Evolutionary conservation across 192 early-diverging fungal genomes (phyloP), one percentile per base, ranked within the genome.

Genomic region (Umbelopsis ramanniana): DNA sequence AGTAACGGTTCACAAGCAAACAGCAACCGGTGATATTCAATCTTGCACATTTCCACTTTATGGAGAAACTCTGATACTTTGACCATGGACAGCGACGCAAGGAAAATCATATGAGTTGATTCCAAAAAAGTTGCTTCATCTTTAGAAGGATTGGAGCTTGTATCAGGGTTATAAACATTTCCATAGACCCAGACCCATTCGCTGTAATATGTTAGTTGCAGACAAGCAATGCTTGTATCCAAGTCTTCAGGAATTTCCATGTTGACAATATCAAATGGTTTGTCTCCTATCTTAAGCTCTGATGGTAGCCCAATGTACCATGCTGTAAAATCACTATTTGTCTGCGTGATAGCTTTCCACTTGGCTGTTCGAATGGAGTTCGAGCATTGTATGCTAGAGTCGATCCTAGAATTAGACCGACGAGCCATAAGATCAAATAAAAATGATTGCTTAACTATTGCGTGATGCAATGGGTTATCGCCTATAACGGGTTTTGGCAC

Each of bases 131-230:
- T 52, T 52, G 15, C 19, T 9, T 52, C 50, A n/a, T 52, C 50
- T 52, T 19, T 23, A 2, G 17, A 52, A 29, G 29, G 29, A 29
- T 29, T 29, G 3, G 29, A 29, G 19, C 15, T 52, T 2, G n/a
- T 52, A 0, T 52, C 23, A 8, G 23, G 6, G 23, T 19, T 22
- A 22, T 22, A 23, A 52, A 52, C n/a, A 52, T 52, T 19, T 52
- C n/a, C n/a, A 52, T 52, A 52, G 50, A 52, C 50, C n/a, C n/a
- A 6, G n/a, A 52, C n/a, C 50, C 50, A 52, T 52, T 52, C 50
- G 50, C 50, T 23, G 23, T 52, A 52, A 52, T 17, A 52, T 0
- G n/a, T 0, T 8, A 52, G 8, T 22, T 52, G 50, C n/a, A 52
- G 14, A 22, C 8, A 4, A 4, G 7, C n/a, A 52, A 52, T 23